Conservation (phyloP, 1,284 basidiomycete genomes). For the Leccinum solheimii region DNA sequence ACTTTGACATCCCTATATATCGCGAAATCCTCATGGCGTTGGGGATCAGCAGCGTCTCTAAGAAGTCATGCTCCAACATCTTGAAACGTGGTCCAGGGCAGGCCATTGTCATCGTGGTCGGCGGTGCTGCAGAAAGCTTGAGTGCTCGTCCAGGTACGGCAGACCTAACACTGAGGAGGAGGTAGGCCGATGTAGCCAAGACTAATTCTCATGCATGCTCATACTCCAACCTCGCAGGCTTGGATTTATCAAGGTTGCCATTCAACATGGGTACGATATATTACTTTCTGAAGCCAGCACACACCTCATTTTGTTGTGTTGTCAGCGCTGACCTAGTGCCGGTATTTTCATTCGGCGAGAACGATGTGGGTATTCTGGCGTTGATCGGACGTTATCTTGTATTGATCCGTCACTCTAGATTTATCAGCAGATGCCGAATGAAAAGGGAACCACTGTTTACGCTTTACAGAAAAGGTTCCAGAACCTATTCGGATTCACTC, state of each 20-base stretch:
- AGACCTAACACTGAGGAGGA: slow-evolving; percentile 84
- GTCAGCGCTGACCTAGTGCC: slow-evolving; percentile 87
- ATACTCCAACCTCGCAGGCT: slow-evolving; percentile 44
- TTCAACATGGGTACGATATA: slow-evolving; percentile 77
- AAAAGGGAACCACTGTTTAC: slow-evolving; percentile 89
- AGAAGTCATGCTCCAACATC: slow-evolving; percentile 87
- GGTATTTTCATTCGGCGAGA: slow-evolving; percentile 97
- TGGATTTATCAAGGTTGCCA: slow-evolving; percentile 97
- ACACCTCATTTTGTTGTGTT: neutral
- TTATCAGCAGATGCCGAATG: slow-evolving; percentile 94
- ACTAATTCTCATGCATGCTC: neutral
- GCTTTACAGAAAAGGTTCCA: slow-evolving; percentile 89
- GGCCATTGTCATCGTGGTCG: slow-evolving; percentile 94
- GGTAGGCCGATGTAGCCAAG: slow-evolving; percentile 41
- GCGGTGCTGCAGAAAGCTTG: slow-evolving; percentile 93
- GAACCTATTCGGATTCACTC: slow-evolving; percentile 89
- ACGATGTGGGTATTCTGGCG: slow-evolving; percentile 70
- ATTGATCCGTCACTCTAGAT: slow-evolving; percentile 54
- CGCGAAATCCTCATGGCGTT: slow-evolving; percentile 85
- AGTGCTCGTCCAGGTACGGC: slow-evolving; percentile 94
- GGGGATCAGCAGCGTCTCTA: slow-evolving; percentile 92
- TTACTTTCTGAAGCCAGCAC: neutral
- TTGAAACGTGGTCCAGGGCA: slow-evolving; percentile 58
- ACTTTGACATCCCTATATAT: slow-evolving; percentile 93
- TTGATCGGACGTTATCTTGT: neutral